These are phyloP conservation scores for Alternaria ethzedia DNA, from an alignment of 2,329 filamentous ascomycete genomes.

Conservation along the genomic window DNA sequence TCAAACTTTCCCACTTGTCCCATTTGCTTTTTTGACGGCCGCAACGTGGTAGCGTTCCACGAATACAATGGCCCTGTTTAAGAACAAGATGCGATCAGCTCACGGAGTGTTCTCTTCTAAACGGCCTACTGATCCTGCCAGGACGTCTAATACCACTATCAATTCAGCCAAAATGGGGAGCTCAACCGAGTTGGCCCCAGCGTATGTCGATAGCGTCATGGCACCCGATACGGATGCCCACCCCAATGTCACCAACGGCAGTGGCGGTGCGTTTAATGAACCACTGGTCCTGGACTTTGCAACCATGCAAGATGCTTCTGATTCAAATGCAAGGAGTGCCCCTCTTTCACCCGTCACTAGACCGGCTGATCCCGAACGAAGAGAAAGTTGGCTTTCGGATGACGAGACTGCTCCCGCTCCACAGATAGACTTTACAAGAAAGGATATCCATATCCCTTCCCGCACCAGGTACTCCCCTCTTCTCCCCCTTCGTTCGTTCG, in stretches of 20 bases:
- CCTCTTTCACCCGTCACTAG: conserved; percentile 24
- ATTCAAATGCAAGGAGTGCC: conserved; percentile 26
- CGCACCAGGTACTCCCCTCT: conserved; percentile 42
- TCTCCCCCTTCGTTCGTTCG: neutral
- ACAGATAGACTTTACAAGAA: conserved; percentile 41
- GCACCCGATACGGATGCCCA: conserved; percentile 23
- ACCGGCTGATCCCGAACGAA: conserved; percentile 11
- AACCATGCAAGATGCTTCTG: conserved; percentile 29
- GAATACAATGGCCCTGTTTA: conserved; percentile 33
- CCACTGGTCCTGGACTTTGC: conserved; percentile 41
- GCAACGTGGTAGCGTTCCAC: neutral
- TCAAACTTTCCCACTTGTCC: conserved; percentile 2
- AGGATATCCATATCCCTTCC: conserved; percentile 46
- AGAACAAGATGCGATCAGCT: conserved; percentile 40
- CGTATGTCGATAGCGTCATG: conserved; percentile 40
- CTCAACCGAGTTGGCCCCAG: conserved; percentile 26
- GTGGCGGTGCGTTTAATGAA: conserved; percentile 33
- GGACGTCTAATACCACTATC: conserved; percentile 28
- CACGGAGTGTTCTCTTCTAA: conserved; percentile 36
- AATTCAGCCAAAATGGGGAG: conserved; percentile 35
- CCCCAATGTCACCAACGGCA: conserved; percentile 12
- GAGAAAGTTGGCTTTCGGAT: conserved; percentile 33
- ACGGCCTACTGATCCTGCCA: conserved; percentile 25
- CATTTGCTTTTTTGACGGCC: neutral
- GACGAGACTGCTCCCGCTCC: conserved; percentile 42